Conservation (phyloP, 2,329 filamentous ascomycete species). For the Curvularia sp. region DNA sequence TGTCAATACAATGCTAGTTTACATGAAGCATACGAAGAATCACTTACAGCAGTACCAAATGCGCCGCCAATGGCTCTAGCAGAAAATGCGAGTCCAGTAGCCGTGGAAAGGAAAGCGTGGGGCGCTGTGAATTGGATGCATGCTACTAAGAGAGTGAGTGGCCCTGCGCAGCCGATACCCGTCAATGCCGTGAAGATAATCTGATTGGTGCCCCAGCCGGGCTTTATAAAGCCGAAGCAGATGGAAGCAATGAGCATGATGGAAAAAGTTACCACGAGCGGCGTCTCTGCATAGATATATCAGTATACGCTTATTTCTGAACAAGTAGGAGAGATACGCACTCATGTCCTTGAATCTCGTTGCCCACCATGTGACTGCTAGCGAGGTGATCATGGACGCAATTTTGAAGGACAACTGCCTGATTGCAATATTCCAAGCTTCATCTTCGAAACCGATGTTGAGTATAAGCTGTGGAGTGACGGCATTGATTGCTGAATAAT, state of each 20-base stretch:
- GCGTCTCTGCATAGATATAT: conserved; percentile 21
- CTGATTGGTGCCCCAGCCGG: conserved; percentile 35
- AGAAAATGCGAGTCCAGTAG: conserved; percentile 44
- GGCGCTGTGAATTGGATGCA: conserved; percentile 44
- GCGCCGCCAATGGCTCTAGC: conserved; percentile 44
- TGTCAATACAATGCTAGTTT: no score
- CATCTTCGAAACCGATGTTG: conserved; percentile 41
- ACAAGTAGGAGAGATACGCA: conserved; percentile 1
- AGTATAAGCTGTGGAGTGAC: conserved; percentile 43
- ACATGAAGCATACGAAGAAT: no score
- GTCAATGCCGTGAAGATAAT: conserved; percentile 37
- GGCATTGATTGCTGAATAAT: conserved; percentile 49
- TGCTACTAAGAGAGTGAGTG: conserved; percentile 42
- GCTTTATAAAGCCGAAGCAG: conserved; percentile 36
- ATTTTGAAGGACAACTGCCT: conserved; percentile 40
- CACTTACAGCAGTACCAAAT: conserved; percentile 33
- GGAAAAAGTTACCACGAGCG: conserved; percentile 35
- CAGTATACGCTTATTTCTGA: background rate
- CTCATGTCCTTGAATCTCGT: conserved; percentile 42
- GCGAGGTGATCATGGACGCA: conserved; percentile 29
- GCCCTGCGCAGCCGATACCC: conserved; percentile 39
- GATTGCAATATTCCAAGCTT: conserved; percentile 41
- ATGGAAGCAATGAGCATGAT: conserved; percentile 40
- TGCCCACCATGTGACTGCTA: conserved; percentile 38
- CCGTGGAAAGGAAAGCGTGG: conserved; percentile 40